Base-by-base conservation (phyloP, 441 rosid genomes). In the Biscutella laevigata region DNA sequence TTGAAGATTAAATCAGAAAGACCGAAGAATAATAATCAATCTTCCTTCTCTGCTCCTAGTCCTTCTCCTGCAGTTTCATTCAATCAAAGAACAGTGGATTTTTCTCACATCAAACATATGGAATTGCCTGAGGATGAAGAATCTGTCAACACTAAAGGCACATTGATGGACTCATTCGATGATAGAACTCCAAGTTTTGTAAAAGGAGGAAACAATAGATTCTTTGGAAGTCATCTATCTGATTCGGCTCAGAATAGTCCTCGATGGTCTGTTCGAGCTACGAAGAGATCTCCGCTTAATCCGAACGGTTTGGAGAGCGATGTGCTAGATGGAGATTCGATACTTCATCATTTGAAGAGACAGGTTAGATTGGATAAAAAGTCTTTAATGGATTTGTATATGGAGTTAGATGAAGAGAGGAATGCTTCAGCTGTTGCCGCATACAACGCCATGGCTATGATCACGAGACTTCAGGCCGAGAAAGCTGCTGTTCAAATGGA, bases 401-500 rank as follows among this genome's bases (percentile, higher is more conserved):
- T 86, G 91, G 99, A 33, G 68, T 64, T 92, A 37, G 97, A 91
- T 3, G 95, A 88, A 72, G 99, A 92, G 74, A 74, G 92, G 71
- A 88, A 75, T 26, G 92, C 97, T 53, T 84, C 99, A 0, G 87
- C 95, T 1, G 80, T 88, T 11, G 99, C 95, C 25, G 99, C 97
- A 7, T 86, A 88, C 66, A 84, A 92, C 12, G 97, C 97, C 2
- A 88, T 88, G 95, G 95, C 97, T 27, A 88, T 92, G 99, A 92
- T 88, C 69, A 92, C 95, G 0, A 50, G 90, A 70, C 68, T 88
- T 67, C 95, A 88, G 61, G 89, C 90, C 2, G 99, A 92, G 71
- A 92, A 86, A 71, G 95, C 99, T 3, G 95, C 94, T 3, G 89
- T 88, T 55, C 97, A 84, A 54, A 91, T 88, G 98, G 95, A 91